A percentile compares a stretch with the other conserved stretches of the same genome.
Conservation (phyloP, 768 basidiomycete genomes). For the Lentinula lateritia region DNA sequence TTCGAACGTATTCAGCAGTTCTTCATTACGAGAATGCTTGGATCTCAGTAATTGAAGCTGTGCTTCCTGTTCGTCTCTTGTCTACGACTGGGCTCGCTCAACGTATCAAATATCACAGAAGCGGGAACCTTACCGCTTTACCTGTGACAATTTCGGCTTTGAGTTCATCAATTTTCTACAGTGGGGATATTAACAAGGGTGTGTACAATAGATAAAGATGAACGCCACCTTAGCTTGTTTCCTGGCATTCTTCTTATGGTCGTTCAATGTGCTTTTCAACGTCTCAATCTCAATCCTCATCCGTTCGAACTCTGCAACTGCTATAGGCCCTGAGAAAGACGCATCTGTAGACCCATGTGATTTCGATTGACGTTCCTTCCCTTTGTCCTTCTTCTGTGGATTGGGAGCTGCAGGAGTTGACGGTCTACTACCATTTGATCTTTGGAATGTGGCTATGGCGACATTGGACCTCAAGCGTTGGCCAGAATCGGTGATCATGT, state of each 20-base stretch:
- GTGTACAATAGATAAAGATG: neutral
- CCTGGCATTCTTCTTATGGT: slow-evolving; percentile 44
- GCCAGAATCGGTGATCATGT: neutral
- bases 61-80: slow-evolving; percentile 38
- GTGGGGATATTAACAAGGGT: neutral
- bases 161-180: slow-evolving; percentile 49
- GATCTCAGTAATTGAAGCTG: slow-evolving; percentile 38
- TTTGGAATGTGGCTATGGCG: neutral
- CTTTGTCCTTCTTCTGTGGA: slow-evolving; percentile 15
- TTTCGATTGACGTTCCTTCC: slow-evolving; percentile 13
- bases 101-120: neutral
- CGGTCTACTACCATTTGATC: neutral
- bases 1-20: slow-evolving; percentile 31
- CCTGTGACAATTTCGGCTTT: slow-evolving; percentile 34
- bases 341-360: neutral
- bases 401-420: neutral
- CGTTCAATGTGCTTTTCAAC: slow-evolving; percentile 42
- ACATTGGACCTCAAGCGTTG: neutral
- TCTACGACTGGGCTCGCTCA: slow-evolving; percentile 21
- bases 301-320: slow-evolving; percentile 44
- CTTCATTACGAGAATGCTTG: slow-evolving; percentile 49
- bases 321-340: slow-evolving; percentile 27
- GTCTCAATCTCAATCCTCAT: slow-evolving; percentile 53
- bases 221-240: slow-evolving; percentile 52
- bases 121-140: slow-evolving; percentile 27